Evolutionary conservation across 148 eudicot species (phyloP).

Genomic region (Vaccinium macrocarpon): DNA sequence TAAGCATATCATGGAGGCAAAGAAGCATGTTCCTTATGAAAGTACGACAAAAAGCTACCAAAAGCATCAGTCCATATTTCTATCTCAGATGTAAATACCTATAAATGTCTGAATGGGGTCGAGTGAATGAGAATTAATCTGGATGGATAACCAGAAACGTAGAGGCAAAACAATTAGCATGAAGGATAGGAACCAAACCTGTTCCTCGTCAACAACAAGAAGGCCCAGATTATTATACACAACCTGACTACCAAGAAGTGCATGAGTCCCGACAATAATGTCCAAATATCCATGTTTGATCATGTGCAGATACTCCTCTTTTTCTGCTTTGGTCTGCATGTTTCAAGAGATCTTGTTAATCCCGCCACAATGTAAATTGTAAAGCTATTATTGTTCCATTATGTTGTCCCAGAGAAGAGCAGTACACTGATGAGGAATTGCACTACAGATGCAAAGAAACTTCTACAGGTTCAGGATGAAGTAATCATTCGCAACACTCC

Average conservation of each 20-base stretch:
- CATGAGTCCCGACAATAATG: slow-evolving; percentile 91
- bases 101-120: background rate
- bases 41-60: background rate
- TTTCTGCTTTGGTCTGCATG: slow-evolving; percentile 76
- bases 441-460: slow-evolving; percentile 2
- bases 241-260: slow-evolving; percentile 87
- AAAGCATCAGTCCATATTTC: background rate
- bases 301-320: slow-evolving; percentile 68
- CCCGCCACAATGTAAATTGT: background rate
- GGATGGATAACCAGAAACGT: background rate
- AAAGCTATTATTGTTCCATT: background rate
- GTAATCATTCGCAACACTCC: background rate
- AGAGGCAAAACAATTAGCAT: background rate
- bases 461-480: background rate
- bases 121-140: background rate
- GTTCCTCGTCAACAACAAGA: slow-evolving; percentile 98
- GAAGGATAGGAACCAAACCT: slow-evolving; percentile 52
- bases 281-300: slow-evolving; percentile 74
- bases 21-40: slow-evolving; percentile 8
- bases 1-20: background rate
- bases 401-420: slow-evolving; percentile 12
- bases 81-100: background rate
- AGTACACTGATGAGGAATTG: background rate
- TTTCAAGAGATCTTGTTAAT: slow-evolving; percentile 22
- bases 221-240: slow-evolving; percentile 85